phyloP scores from a whole-genome alignment of 2,329 filamentous ascomycete species.

The Aquanectria penicillioides region DNA sequence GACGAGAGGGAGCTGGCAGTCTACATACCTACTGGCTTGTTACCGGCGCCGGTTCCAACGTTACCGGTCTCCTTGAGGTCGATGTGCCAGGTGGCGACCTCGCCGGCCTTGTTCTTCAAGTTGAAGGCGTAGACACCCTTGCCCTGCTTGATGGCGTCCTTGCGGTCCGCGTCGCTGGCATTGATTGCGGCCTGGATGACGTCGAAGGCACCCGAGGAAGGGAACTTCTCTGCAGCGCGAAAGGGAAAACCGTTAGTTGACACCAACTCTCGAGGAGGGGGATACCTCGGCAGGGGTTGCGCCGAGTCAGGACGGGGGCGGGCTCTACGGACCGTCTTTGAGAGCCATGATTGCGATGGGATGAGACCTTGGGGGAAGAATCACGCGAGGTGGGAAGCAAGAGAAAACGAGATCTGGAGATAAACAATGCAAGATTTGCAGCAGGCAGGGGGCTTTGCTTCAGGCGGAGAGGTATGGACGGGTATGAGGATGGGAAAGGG shows the following conservation, averaged over 20 bases:
- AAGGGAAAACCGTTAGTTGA: constrained; percentile 10
- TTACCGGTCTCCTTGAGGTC: constrained; percentile 91
- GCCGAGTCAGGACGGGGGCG: background rate
- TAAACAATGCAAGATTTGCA: constrained; percentile 8
- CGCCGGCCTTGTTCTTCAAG: constrained; percentile 85
- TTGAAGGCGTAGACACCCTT: constrained; percentile 91
- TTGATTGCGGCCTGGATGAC: constrained; percentile 79
- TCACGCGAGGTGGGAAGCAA: background rate
- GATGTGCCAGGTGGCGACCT: constrained; percentile 90
- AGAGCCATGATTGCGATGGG: constrained; percentile 69
- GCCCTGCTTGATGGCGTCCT: constrained; percentile 89
- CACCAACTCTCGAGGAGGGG: background rate
- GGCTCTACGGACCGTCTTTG: constrained; percentile 69
- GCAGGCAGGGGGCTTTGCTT: constrained; percentile 1
- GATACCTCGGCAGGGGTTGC: background rate
- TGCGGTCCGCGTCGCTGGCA: constrained; percentile 75
- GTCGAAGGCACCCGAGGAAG: constrained; percentile 92
- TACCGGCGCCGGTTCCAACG: constrained; percentile 80
- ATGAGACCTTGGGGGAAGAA: background rate
- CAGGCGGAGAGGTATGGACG: constrained; percentile 1
- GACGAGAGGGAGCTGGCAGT: background rate
- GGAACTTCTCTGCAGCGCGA: constrained; percentile 74
- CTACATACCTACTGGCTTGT: constrained; percentile 82
- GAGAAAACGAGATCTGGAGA: no score
- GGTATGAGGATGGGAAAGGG: constrained; percentile 3